Evolutionary conservation across 2,329 filamentous ascomycete genomes (phyloP).

Genomic region (Penicillium occitanis): DNA sequence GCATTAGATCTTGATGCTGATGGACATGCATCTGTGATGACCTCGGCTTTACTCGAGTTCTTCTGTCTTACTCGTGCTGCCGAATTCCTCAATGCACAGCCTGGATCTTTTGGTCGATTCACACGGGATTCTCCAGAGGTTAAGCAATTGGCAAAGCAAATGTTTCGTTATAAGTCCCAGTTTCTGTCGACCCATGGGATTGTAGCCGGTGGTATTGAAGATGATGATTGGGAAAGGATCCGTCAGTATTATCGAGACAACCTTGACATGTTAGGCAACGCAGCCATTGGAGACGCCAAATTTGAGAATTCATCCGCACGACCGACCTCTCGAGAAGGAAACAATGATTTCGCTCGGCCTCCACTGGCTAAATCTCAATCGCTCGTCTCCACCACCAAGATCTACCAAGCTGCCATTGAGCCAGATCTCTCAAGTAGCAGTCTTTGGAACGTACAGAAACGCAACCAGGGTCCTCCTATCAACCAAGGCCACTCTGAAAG

Average conservation of each 20-base stretch:
- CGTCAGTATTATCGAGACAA: conserved; percentile 46
- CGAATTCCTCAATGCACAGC: conserved; percentile 45
- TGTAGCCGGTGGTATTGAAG: conserved; percentile 40
- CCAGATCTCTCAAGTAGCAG: conserved; percentile 14
- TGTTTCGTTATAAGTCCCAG: conserved; percentile 45
- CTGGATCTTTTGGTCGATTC: conserved; percentile 36
- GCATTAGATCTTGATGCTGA: conserved; percentile 35
- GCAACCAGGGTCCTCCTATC: conserved; percentile 23
- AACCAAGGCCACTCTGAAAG: conserved; percentile 27
- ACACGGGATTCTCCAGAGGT: conserved; percentile 45
- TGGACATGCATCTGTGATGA: conserved; percentile 44
- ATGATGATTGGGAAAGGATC: conserved; percentile 37
- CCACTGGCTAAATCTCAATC: conserved; percentile 6
- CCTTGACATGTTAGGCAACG: conserved; percentile 42
- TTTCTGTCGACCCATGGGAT: conserved; percentile 45
- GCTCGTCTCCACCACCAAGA: conserved; percentile 23
- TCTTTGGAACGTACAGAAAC: conserved; percentile 25
- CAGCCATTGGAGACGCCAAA: conserved; percentile 39
- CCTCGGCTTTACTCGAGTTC: conserved; percentile 47
- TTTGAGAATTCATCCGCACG: conserved; percentile 26
- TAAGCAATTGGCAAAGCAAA: conserved; percentile 41
- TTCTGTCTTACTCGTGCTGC: conserved; percentile 46
- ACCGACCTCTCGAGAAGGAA: conserved; percentile 26
- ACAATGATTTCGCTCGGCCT: conserved; percentile 27
- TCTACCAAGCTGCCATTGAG: conserved; percentile 22